Conservation (phyloP, 2,329 filamentous ascomycete species). For the Penicillium sp. region DNA sequence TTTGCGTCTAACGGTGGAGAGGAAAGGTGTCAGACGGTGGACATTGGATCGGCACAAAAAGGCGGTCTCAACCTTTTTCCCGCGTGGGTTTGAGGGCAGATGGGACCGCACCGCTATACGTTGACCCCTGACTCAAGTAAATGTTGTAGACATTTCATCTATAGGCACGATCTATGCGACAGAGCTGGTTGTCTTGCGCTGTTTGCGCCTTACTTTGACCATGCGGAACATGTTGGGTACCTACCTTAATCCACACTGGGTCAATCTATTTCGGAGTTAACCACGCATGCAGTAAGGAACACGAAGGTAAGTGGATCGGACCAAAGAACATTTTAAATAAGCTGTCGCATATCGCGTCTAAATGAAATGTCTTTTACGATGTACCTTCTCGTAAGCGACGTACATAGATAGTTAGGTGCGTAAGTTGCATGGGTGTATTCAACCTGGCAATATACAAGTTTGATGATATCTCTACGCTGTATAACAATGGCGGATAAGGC, state of each 20-base stretch:
- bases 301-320: neutral
- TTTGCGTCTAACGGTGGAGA: neutral
- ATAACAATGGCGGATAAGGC: slow-evolving; percentile 6
- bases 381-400: neutral
- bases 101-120: slow-evolving; percentile 1
- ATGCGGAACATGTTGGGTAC: neutral
- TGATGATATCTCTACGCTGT: neutral
- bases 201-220: neutral
- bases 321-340: neutral
- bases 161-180: no score
- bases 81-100: slow-evolving; percentile 10
- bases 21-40: slow-evolving; percentile 13
- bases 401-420: neutral
- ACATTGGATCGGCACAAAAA: slow-evolving; percentile 23
- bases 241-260: neutral
- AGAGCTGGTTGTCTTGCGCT: no score
- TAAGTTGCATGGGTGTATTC: neutral
- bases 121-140: neutral
- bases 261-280: neutral
- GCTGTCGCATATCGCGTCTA: neutral
- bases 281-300: neutral
- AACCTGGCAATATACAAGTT: no score
- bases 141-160: no score
- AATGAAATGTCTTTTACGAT: neutral
- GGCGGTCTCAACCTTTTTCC: slow-evolving; percentile 20